Percentiles rank a stretch among this genome's conserved stretches.
phyloP scores from a whole-genome alignment of 768 basidiomycete genomes.

The Strobilomyces confusus region DNA sequence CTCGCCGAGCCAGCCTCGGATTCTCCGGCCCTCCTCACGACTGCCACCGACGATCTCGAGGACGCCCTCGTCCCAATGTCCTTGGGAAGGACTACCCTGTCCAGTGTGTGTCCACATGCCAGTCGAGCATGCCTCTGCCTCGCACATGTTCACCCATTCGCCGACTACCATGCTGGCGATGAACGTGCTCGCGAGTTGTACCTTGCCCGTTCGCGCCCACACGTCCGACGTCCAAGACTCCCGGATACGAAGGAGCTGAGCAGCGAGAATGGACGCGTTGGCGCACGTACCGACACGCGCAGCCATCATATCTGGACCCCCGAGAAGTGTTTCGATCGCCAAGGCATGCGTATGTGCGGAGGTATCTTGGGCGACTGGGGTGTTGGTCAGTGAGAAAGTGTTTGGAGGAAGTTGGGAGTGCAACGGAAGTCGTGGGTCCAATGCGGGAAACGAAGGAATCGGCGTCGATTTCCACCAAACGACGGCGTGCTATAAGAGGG shows the following conservation, averaged over 20 bases:
- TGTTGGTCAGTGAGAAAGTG: slow-evolving; percentile 68
- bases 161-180: slow-evolving; percentile 68
- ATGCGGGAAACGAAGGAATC: slow-evolving; percentile 63
- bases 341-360: slow-evolving; percentile 78
- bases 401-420: slow-evolving; percentile 65
- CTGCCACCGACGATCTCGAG: slow-evolving; percentile 76
- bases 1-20: slow-evolving; percentile 80
- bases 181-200: slow-evolving; percentile 77
- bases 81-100: slow-evolving; percentile 32
- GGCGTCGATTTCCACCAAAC: slow-evolving; percentile 88
- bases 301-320: slow-evolving; percentile 75
- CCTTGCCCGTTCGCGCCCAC: slow-evolving; percentile 71
- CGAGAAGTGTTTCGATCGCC: slow-evolving; percentile 69
- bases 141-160: slow-evolving; percentile 66
- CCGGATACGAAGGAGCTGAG: slow-evolving; percentile 74
- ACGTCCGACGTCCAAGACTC: slow-evolving; percentile 75
- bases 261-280: slow-evolving; percentile 64
- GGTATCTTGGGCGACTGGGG: slow-evolving; percentile 73
- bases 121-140: slow-evolving; percentile 73
- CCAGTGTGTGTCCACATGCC: slow-evolving; percentile 67
- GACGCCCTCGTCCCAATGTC: slow-evolving; percentile 76
- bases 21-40: slow-evolving; percentile 65
- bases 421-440: slow-evolving; percentile 68
- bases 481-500: slow-evolving; percentile 50
- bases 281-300: slow-evolving; percentile 72